Conservation (phyloP, 331 rosid genomes). For the Malus hybrid region DNA sequence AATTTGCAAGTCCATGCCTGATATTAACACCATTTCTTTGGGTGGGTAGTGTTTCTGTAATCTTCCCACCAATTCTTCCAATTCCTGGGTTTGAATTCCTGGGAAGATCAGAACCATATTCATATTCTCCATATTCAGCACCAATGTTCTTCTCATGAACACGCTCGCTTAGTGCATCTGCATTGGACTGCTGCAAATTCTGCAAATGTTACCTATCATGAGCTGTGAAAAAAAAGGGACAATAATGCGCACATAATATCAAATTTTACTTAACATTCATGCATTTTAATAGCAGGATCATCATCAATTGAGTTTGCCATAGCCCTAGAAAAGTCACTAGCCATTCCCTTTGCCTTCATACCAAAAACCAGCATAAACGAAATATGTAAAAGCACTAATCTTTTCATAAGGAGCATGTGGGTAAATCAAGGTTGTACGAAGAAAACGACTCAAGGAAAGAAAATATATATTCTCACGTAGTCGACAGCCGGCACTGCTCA, state of each 20-base stretch:
- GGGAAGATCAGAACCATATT: slow-evolving; percentile 50
- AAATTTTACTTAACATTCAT: slow-evolving; percentile 30
- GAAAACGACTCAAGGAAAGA: neutral
- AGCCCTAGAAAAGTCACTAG: slow-evolving; percentile 44
- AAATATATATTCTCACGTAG: neutral
- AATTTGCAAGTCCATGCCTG: slow-evolving; percentile 48
- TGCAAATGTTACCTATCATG: slow-evolving; percentile 31
- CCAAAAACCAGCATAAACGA: slow-evolving; percentile 4
- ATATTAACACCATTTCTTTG: slow-evolving; percentile 63
- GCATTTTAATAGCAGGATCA: slow-evolving; percentile 52
- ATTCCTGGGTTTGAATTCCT: slow-evolving; percentile 37
- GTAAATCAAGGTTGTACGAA: neutral
- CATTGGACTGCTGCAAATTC: slow-evolving; percentile 46
- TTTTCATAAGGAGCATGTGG: neutral
- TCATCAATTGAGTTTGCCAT: slow-evolving; percentile 43
- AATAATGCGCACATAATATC: slow-evolving; percentile 1
- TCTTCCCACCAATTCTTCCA: slow-evolving; percentile 46
- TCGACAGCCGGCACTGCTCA: too few relatives aligned
- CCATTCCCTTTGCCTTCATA: slow-evolving; percentile 55
- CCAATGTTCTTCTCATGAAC: slow-evolving; percentile 55
- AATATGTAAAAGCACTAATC: neutral
- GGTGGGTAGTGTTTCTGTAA: slow-evolving; percentile 45
- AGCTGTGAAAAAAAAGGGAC: slow-evolving; percentile 4
- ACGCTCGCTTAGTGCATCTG: slow-evolving; percentile 46
- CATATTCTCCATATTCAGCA: slow-evolving; percentile 48